Percentiles rank a stretch among this genome's conserved stretches.
phyloP scores from a whole-genome alignment of 768 basidiomycete species.

The Coprinopsis cinerea region DNA sequence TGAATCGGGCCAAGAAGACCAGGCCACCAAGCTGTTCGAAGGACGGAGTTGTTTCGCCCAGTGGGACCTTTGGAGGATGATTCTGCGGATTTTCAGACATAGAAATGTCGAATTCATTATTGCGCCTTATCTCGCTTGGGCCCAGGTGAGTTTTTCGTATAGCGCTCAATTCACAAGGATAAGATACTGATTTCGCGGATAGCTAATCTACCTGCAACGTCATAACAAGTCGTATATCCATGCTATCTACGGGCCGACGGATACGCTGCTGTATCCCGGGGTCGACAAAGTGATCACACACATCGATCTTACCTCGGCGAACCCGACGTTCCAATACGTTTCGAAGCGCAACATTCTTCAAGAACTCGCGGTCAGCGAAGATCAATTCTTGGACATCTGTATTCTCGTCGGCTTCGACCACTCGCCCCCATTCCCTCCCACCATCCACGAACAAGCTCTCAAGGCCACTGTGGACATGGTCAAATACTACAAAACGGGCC shows the following conservation, averaged over 20 bases:
- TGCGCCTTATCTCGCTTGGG: conserved; percentile 93
- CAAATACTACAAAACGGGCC: conserved; percentile 87
- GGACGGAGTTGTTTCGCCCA: conserved; percentile 64
- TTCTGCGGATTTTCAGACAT: conserved; percentile 89
- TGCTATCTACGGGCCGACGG: conserved; percentile 86
- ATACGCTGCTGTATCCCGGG: conserved; percentile 81
- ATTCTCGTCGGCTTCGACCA: conserved; percentile 88
- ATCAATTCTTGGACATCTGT: conserved; percentile 92
- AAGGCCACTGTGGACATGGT: conserved; percentile 90
- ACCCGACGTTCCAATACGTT: conserved; percentile 75
- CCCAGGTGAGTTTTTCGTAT: conserved; percentile 64
- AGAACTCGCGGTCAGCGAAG: conserved; percentile 63
- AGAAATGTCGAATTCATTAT: conserved; percentile 94
- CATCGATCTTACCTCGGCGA: conserved; percentile 65
- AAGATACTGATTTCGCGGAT: conserved; percentile 5
- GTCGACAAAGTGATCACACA: conserved; percentile 88
- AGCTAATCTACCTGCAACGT: conserved; percentile 93
- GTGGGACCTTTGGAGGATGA: conserved; percentile 93
- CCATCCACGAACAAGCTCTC: conserved; percentile 71
- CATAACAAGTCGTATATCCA: conserved; percentile 94
- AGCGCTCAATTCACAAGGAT: conserved; percentile 1
- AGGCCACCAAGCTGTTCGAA: conserved; percentile 81
- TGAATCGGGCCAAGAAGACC: conserved; percentile 87
- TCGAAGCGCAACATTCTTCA: conserved; percentile 66
- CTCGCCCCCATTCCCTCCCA: conserved; percentile 76